phyloP scores from a whole-genome alignment of 257 asterid genomes.

The Cruciata laevipes region DNA sequence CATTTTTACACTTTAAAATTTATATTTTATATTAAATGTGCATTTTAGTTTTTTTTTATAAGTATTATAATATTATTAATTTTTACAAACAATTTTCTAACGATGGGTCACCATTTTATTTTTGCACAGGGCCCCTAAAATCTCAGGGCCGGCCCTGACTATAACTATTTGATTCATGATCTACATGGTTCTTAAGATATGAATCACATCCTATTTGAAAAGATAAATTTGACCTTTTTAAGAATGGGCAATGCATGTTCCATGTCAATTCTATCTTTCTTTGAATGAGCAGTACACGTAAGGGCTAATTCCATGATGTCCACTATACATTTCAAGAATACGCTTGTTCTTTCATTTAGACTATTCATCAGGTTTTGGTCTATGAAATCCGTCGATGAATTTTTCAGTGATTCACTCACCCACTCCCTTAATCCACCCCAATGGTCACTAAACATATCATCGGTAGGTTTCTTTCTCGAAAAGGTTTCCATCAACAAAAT shows the following conservation, averaged over 20 bases:
- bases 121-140: no score
- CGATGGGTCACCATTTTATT: no score
- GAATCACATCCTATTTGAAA: background rate
- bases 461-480: conserved; percentile 7
- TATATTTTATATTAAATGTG: no score
- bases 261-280: background rate
- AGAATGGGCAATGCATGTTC: background rate
- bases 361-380: background rate
- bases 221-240: background rate
- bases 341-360: background rate
- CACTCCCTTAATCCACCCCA: conserved; percentile 1
- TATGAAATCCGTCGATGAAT: background rate
- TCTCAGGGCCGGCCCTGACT: no score
- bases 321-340: background rate
- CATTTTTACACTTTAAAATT: no score
- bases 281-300: background rate
- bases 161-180: no score
- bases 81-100: no score
- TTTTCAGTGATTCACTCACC: background rate
- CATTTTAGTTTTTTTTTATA: no score
- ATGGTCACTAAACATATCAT: background rate
- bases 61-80: no score
- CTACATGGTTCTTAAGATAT: no score
- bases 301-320: conserved; percentile 2
- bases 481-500: conserved; percentile 9